Percentiles rank a stretch among this genome's conserved stretches.
Conservation (phyloP, 305 asterid genomes). For the Fraxinus sp. region DNA sequence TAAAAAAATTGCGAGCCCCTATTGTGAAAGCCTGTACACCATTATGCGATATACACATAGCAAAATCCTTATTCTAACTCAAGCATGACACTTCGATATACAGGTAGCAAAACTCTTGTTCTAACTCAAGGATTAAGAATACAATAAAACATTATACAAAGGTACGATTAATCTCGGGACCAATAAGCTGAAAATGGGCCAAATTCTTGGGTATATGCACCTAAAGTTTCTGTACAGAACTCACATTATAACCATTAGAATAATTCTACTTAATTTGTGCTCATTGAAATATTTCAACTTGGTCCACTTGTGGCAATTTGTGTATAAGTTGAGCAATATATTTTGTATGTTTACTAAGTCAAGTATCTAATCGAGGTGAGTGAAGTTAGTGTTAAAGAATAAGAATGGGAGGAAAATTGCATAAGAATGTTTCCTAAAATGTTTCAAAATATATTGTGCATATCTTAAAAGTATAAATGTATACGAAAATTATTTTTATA, state of each 20-base stretch:
- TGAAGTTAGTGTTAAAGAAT: neutral
- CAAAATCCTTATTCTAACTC: too few relatives aligned
- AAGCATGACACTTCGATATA: too few relatives aligned
- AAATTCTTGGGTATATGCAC: neutral
- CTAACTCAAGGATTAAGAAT: neutral
- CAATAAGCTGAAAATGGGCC: neutral
- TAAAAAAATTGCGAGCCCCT: too few relatives aligned
- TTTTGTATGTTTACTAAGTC: neutral
- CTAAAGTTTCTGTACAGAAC: neutral
- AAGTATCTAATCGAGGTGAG: neutral
- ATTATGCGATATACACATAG: too few relatives aligned
- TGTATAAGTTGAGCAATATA: neutral
- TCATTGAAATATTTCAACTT: neutral
- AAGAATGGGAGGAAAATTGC: neutral
- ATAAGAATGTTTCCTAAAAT: neutral
- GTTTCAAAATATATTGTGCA: neutral
- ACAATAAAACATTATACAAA: neutral
- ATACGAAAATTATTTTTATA: neutral
- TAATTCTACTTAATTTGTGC: neutral
- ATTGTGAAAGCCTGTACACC: too few relatives aligned
- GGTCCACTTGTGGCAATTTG: neutral
- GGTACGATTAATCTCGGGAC: neutral
- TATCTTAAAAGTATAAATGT: too few relatives aligned
- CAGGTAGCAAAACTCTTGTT: neutral
- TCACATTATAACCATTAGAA: neutral